Evolutionary conservation across 2,329 filamentous ascomycete genomes (phyloP), one percentile per base, ranked within the genome.

Genomic region (Botryotinia calthae): DNA sequence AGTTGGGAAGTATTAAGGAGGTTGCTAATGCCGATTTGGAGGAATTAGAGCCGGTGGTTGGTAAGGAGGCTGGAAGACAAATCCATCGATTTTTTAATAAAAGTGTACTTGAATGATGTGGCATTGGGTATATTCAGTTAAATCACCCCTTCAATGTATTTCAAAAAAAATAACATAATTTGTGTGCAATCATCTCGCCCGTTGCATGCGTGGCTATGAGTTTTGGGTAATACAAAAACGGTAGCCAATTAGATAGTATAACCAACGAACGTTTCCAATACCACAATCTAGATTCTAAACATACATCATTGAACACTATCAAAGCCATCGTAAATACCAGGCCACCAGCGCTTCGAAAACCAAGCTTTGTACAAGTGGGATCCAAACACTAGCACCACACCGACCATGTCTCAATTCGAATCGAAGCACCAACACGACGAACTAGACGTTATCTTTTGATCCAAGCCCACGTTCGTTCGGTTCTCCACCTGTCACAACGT

Each of bases 21-120:
- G 86, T 99, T 76, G 94, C 94, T 46, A 97, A 98, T 82, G 93
- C 97, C 89, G 86, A 85, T n/a, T 86, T 90, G 73, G 87, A 87
- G 66, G 92, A 95, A 77, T 82, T 99, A 75, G 87, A 89, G 76
- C 87, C 87, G 44, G 76, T 97, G 73, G 90, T 98, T 37, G 96
- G 96, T 0, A 90, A 85, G 75, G 91, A 95, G 80, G 89, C 91
- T 25, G 94, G 89, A 40, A 88, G 90, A 80, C 89, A 92, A 83
- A 93, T 98, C 54, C 84, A 89, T 72, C 86, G 87, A 25, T 98
- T 99, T 81, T 98, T 99, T 78, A 91, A 91, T 69, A 79, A 78
- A 73, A 81, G 75, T 73, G 76, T 81, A 25, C 64, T 81, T 59
- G 79, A 79, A 34, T 78, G 46, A 59, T 37, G 22, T 18, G 14